A percentile compares a stretch with the other conserved stretches of the same genome.
Evolutionary conservation across 495 filamentous ascomycete species (phyloP).

Genomic region (Delitschia confertaspora): DNA sequence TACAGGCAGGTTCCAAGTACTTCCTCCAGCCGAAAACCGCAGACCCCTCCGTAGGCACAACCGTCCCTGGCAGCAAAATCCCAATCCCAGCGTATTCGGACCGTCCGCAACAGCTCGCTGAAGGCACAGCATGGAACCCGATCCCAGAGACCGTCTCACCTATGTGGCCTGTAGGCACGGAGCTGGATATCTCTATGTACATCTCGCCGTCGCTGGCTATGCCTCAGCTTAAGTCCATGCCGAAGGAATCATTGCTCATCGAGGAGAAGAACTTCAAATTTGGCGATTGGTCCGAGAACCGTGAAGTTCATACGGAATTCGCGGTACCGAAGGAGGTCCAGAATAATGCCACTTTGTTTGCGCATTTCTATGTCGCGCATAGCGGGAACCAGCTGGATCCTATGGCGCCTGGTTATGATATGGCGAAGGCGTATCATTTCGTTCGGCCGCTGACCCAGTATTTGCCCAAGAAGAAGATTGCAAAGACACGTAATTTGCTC

Average conservation of each 20-base stretch:
- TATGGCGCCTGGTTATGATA: constrained; percentile 57
- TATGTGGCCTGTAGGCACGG: constrained; percentile 74
- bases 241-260: constrained; percentile 54
- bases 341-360: constrained; percentile 87
- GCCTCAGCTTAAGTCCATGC: constrained; percentile 52
- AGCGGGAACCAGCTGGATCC: constrained; percentile 70
- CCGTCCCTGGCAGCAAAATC: constrained; percentile 33
- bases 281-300: constrained; percentile 69
- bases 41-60: constrained; percentile 7
- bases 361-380: constrained; percentile 80
- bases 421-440: constrained; percentile 69
- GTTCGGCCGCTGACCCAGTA: constrained; percentile 79
- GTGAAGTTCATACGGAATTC: constrained; percentile 69
- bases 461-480: constrained; percentile 79
- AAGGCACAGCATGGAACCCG: constrained; percentile 56
- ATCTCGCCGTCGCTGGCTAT: constrained; percentile 65
- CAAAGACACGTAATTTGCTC: constrained; percentile 85
- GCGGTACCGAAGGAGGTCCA: constrained; percentile 70
- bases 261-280: constrained; percentile 74
- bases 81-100: constrained; percentile 57
- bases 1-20: constrained; percentile 54
- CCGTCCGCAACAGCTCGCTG: constrained; percentile 50
- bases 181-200: constrained; percentile 77
- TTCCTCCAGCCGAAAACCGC: constrained; percentile 38
- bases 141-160: constrained; percentile 72